phyloP scores from a whole-genome alignment of 306 rosid species.

The Hippophae rhamnoides region DNA sequence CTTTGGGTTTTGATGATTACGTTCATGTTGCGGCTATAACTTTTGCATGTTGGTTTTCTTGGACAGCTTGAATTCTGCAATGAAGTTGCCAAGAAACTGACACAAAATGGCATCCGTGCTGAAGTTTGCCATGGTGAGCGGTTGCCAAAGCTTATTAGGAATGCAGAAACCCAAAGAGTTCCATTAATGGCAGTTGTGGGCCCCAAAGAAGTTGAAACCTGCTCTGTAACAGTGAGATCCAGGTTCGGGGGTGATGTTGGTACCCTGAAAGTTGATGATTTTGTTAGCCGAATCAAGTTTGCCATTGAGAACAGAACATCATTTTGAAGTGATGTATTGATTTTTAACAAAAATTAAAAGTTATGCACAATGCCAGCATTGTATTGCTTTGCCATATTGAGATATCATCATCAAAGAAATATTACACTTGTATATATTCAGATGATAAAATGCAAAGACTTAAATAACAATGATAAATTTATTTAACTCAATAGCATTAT shows the following conservation, averaged over 20 bases:
- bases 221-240: constrained; percentile 68
- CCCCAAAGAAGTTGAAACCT: constrained; percentile 68
- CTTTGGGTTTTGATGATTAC: not conserved
- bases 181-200: constrained; percentile 98
- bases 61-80: constrained; percentile 70
- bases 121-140: constrained; percentile 88
- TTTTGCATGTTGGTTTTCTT: constrained; percentile 12
- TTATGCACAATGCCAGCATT: not conserved
- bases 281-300: constrained; percentile 51
- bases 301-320: constrained; percentile 41
- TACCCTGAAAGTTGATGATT: constrained; percentile 65
- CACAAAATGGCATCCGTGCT: constrained; percentile 53
- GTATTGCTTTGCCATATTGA: not conserved
- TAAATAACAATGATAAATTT: not conserved
- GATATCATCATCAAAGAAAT: constrained; percentile 4
- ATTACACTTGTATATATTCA: constrained; percentile 6
- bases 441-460: not conserved
- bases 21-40: not conserved
- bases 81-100: constrained; percentile 51
- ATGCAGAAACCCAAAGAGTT: constrained; percentile 80
- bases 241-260: constrained; percentile 86
- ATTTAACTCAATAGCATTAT: not conserved
- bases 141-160: constrained; percentile 84
- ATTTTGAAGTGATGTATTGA: constrained; percentile 24
- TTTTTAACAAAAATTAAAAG: not conserved